Percentiles rank a stretch among this genome's conserved stretches.
phyloP scores from a whole-genome alignment of 2,329 filamentous ascomycete genomes.

The Berkeleyomyces rouxiae region DNA sequence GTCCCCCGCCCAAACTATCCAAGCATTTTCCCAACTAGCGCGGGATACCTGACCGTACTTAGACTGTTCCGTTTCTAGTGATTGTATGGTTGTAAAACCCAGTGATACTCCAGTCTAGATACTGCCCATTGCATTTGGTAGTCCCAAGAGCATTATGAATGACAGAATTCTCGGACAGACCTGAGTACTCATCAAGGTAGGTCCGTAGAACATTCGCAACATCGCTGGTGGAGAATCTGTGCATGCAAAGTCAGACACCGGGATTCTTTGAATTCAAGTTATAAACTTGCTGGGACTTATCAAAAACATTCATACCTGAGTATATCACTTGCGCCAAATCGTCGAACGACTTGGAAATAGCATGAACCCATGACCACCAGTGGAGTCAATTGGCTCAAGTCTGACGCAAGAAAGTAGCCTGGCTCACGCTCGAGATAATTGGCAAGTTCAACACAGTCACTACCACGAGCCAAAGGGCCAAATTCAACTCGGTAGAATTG shows the following conservation, averaged over 20 bases:
- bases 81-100: constrained; percentile 3
- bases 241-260: not conserved
- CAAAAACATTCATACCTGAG: not conserved
- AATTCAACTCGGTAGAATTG: constrained; percentile 4
- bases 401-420: constrained; percentile 5
- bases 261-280: not conserved
- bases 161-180: not conserved
- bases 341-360: constrained; percentile 7
- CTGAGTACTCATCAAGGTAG: not conserved
- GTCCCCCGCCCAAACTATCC: too few relatives aligned
- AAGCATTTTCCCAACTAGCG: too few relatives aligned
- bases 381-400: constrained; percentile 2
- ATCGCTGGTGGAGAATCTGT: constrained; percentile 3
- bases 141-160: not conserved
- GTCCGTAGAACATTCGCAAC: not conserved
- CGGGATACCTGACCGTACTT: too few relatives aligned
- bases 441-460: not conserved
- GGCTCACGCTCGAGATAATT: not conserved
- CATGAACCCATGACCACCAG: constrained; percentile 1
- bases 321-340: not conserved
- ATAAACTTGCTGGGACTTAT: not conserved
- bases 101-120: constrained; percentile 4
- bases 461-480: not conserved
- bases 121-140: not conserved
- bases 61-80: too few relatives aligned